These are phyloP conservation scores for Penicillium concentricum DNA, from an alignment of 2,329 filamentous ascomycete genomes.

Conservation along the genomic window DNA sequence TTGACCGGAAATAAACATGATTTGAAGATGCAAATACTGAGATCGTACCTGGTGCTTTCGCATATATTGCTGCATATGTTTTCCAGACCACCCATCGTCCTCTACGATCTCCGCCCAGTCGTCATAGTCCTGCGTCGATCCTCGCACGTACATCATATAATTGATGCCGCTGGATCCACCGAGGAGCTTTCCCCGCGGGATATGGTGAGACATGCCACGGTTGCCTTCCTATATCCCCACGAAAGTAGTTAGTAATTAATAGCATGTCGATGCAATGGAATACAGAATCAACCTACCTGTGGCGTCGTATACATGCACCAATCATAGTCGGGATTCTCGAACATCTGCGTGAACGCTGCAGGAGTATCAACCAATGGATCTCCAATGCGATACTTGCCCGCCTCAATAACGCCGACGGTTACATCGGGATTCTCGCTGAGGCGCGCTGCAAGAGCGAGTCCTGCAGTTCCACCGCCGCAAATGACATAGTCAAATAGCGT, in stretches of 20 bases:
- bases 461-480: slow-evolving; percentile 56
- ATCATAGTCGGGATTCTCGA: slow-evolving; percentile 37
- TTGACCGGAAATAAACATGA: background rate
- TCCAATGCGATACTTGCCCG: slow-evolving; percentile 36
- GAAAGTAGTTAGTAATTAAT: background rate
- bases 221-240: slow-evolving; percentile 17
- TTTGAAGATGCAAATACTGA: background rate
- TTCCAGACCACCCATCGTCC: slow-evolving; percentile 30
- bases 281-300: slow-evolving; percentile 15
- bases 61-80: slow-evolving; percentile 24
- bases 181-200: slow-evolving; percentile 33
- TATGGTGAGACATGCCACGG: slow-evolving; percentile 19
- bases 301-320: slow-evolving; percentile 34
- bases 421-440: slow-evolving; percentile 45
- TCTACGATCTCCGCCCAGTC: slow-evolving; percentile 33
- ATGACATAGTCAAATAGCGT: slow-evolving; percentile 38
- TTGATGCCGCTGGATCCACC: slow-evolving; percentile 39
- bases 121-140: slow-evolving; percentile 31
- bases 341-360: slow-evolving; percentile 20
- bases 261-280: background rate
- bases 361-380: slow-evolving; percentile 32
- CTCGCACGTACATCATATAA: slow-evolving; percentile 46
- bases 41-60: slow-evolving; percentile 20
- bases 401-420: slow-evolving; percentile 47
- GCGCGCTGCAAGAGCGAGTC: slow-evolving; percentile 43